Conservation (phyloP, 352 stramenopile genomes). For the Phytophthora agathidicida region DNA sequence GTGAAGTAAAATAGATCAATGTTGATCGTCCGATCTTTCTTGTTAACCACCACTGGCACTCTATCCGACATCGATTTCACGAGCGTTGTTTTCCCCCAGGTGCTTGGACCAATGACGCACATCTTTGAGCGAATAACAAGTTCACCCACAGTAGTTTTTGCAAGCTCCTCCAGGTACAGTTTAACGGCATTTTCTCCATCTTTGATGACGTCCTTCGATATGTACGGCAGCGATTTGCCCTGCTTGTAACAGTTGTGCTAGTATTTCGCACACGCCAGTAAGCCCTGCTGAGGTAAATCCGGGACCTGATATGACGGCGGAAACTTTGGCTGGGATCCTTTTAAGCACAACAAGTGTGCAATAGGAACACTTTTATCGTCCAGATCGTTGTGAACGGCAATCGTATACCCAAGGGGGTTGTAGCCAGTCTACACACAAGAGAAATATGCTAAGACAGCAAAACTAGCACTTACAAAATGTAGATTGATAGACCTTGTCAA, state of each 20-base stretch:
- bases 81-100: constrained; percentile 23
- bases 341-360: constrained; percentile 2
- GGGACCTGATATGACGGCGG: too few species aligned
- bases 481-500: constrained; percentile 4
- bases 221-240: background rate
- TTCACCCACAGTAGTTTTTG: background rate
- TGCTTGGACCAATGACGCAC: constrained; percentile 15
- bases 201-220: constrained; percentile 14
- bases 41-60: background rate
- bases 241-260: constrained; percentile 1
- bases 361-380: constrained; percentile 6
- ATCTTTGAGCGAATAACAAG: constrained; percentile 10
- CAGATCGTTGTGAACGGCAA: background rate
- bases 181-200: background rate
- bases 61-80: constrained; percentile 5
- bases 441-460: background rate
- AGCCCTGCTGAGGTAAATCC: background rate
- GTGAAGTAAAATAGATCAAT: constrained; percentile 5
- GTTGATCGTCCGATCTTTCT: constrained; percentile 3
- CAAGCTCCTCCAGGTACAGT: background rate
- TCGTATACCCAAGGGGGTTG: constrained; percentile 12
- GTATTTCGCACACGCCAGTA: background rate
- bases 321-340: background rate
- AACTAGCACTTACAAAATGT: background rate
- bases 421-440: constrained; percentile 2